Evolutionary conservation across 208 protist species (phyloP).

Genomic region (Willaertia magna): DNA sequence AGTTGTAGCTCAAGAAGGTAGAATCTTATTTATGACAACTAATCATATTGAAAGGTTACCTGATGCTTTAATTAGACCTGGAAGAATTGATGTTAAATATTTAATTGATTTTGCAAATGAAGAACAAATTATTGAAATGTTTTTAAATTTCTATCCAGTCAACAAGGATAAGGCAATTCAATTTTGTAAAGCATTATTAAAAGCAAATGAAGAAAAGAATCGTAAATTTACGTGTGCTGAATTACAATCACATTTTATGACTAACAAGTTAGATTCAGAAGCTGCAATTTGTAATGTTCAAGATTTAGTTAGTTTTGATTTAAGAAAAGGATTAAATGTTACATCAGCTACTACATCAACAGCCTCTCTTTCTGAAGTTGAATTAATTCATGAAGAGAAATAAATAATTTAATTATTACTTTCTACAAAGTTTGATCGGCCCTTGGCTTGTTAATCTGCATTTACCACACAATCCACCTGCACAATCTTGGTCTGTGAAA

Average conservation of each 20-base stretch:
- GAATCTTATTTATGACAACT: slow-evolving; percentile 73
- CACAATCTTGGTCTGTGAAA: too few species aligned
- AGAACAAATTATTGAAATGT: slow-evolving; percentile 61
- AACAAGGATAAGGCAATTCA: neutral
- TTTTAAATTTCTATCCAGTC: slow-evolving; percentile 64
- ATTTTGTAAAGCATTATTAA: neutral
- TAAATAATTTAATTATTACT: too few species aligned
- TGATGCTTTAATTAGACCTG: slow-evolving; percentile 56
- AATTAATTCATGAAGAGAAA: too few species aligned
- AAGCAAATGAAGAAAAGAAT: slow-evolving; percentile 32
- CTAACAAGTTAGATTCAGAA: neutral
- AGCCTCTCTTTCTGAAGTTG: too few species aligned
- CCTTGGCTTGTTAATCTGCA: too few species aligned
- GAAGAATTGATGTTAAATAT: slow-evolving; percentile 69
- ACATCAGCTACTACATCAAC: too few species aligned
- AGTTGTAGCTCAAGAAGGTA: slow-evolving; percentile 69
- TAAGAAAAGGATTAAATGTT: neutral
- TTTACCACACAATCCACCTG: too few species aligned
- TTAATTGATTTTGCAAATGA: slow-evolving; percentile 53
- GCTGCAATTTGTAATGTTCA: neutral
- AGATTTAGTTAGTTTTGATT: neutral
- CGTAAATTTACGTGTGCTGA: slow-evolving; percentile 1
- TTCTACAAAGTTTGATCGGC: too few species aligned
- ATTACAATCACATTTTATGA: neutral
- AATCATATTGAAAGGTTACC: slow-evolving; percentile 74